Evolutionary conservation across 306 rosid genomes (phyloP), one percentile per base, ranked within the genome.

Genomic region (Rosa chinensis): DNA sequence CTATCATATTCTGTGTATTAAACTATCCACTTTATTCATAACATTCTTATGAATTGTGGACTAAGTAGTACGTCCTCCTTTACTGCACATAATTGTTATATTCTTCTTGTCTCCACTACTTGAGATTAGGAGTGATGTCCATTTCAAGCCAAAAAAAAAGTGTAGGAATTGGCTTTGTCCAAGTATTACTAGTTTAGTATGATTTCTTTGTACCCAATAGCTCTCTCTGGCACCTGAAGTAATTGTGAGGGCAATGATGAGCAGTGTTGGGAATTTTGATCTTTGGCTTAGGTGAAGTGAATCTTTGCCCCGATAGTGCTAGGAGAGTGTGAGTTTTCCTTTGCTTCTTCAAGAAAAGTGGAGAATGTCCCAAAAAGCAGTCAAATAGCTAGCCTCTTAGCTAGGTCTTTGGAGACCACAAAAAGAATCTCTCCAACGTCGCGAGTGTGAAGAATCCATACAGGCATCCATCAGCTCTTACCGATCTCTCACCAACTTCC

Each of bases 321-420:
- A 4, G 71, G 21, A 66, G 62, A 42, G 71, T 45, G 55, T 42
- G 87, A 69, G 75, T 23, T 45, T 80, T 61, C 42, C 68, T 53
- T 64, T 37, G 11, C 74, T 78, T 78, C 5, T 43, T 70, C 56
- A 21, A 66, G 69, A 49, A 35, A 55, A 37, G 12, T 39, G 39
- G 79, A 85, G 88, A 82, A 81, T 82, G 76, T 85, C 78, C 71
- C 52, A 56, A 79, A 85, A 85, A 84, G 89, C 78, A 84, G 91
- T 89, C 90, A 89, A 92, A 84, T 35, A 55, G 78, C 83, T 79
- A 82, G 78, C 58, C 47, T 63, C n/a, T n/a, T n/a, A 61, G 67
- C 67, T 78, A 70, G 85, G 83, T 71, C 79, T 53, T 67, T 21
- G 59, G 50, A 42, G 69, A 72, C 64, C 25, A 59, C 77, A 66